Evolutionary conservation across 2,329 filamentous ascomycete genomes (phyloP).

Genomic region (Grosmannia clavigera): DNA sequence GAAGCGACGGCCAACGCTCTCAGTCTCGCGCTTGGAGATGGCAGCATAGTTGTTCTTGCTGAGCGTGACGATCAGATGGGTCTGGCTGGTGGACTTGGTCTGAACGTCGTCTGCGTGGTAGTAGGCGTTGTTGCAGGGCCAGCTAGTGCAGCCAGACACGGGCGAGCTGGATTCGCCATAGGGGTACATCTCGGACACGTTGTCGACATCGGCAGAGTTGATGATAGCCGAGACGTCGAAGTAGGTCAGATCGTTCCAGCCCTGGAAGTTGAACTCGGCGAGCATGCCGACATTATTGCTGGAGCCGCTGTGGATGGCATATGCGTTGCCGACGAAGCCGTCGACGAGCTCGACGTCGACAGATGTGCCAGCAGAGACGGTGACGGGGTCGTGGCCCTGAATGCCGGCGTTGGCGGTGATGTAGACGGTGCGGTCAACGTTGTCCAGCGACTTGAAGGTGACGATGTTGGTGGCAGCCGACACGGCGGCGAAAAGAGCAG

Average conservation of each 20-base stretch:
- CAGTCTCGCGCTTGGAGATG: constrained; percentile 4
- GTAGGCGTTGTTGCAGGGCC: constrained; percentile 29
- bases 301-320: constrained; percentile 21
- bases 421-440: constrained; percentile 33
- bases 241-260: constrained; percentile 23
- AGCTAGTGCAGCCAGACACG: constrained; percentile 26
- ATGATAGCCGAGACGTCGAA: constrained; percentile 35
- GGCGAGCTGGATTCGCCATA: constrained; percentile 14
- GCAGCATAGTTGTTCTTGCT: constrained; percentile 6
- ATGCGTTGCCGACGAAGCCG: constrained; percentile 21
- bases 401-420: constrained; percentile 33
- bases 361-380: constrained; percentile 25
- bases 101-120: constrained; percentile 26
- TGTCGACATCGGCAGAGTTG: constrained; percentile 25
- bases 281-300: constrained; percentile 24
- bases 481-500: constrained; percentile 18
- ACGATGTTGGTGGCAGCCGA: constrained; percentile 34
- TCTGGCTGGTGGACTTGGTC: constrained; percentile 23
- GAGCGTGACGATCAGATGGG: constrained; percentile 22
- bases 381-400: constrained; percentile 23
- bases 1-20: constrained; percentile 13
- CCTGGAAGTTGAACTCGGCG: constrained; percentile 24
- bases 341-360: constrained; percentile 23
- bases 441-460: constrained; percentile 48
- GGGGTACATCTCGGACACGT: constrained; percentile 28